Conservation (phyloP, 345 rosid genomes). For the Lepidium didymum region DNA sequence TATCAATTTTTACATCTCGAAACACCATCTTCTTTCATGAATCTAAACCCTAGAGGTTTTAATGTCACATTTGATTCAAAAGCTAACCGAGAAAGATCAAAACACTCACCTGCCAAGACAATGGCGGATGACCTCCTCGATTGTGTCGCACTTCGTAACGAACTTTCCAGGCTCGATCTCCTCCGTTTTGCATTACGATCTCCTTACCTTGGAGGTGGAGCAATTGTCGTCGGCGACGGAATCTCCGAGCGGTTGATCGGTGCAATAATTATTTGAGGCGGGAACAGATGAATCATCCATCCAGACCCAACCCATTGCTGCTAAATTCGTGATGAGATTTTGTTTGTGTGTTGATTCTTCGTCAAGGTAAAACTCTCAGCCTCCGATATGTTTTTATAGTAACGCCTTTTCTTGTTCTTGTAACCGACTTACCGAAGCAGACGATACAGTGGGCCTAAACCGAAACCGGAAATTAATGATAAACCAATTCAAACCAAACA, state of each 20-base stretch:
- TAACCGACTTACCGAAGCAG: conserved; percentile 6
- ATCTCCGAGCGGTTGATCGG: not conserved
- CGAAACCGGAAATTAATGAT: no score
- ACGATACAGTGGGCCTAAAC: no score
- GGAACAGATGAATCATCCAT: conserved; percentile 32
- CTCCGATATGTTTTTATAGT: not conserved
- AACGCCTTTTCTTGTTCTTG: not conserved
- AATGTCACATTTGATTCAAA: not conserved
- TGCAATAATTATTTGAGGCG: conserved; percentile 3
- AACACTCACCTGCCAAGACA: conserved; percentile 63
- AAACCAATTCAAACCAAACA: no score
- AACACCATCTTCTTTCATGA: not conserved
- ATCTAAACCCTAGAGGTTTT: not conserved
- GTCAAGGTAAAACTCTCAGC: not conserved
- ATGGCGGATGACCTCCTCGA: conserved; percentile 61
- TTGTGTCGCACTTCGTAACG: conserved; percentile 77
- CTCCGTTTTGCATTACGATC: conserved; percentile 75
- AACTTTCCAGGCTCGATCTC: conserved; percentile 89
- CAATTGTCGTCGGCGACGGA: conserved; percentile 35
- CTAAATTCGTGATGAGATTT: conserved; percentile 8
- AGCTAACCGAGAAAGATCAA: not conserved
- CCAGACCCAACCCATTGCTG: conserved; percentile 67
- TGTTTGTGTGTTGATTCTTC: conserved; percentile 3
- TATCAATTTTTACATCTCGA: not conserved
- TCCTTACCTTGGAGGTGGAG: conserved; percentile 54